Percentiles rank a stretch among this genome's conserved stretches.
phyloP scores from a whole-genome alignment of 1,284 basidiomycete species.

The Marasmius tenuissimus region DNA sequence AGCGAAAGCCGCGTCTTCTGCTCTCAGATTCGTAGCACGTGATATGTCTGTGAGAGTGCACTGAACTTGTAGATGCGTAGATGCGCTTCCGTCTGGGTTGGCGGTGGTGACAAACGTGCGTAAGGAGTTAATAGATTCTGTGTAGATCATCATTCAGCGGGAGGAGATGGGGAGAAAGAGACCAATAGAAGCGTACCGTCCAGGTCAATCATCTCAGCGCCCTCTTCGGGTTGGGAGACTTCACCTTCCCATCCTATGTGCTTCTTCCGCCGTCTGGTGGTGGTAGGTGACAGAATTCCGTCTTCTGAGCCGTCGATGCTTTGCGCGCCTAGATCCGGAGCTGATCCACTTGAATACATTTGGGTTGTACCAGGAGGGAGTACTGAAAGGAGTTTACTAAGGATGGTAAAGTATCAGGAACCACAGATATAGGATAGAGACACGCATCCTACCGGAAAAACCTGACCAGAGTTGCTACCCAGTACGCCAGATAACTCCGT shows the following conservation, averaged over 20 bases:
- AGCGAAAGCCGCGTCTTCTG: conserved; percentile 88
- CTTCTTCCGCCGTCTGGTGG: conserved; percentile 39
- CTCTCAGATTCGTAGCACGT: conserved; percentile 75
- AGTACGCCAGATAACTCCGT: conserved; percentile 89
- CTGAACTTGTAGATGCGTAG: conserved; percentile 60
- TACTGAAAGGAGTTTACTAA: conserved; percentile 32
- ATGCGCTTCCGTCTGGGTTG: conserved; percentile 64
- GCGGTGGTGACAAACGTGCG: conserved; percentile 56
- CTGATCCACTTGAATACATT: conserved; percentile 39
- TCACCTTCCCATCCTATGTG: conserved; percentile 71
- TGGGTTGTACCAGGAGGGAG: conserved; percentile 51
- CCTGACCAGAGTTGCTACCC: conserved; percentile 84
- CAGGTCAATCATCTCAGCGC: conserved; percentile 25
- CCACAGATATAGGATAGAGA: neutral
- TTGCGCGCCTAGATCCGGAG: conserved; percentile 42
- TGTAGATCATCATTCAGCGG: neutral
- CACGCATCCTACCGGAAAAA: conserved; percentile 64
- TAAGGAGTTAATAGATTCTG: conserved; percentile 34
- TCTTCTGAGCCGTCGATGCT: conserved; percentile 27
- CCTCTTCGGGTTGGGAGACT: conserved; percentile 29
- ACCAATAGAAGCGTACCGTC: conserved; percentile 32
- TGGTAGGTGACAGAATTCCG: neutral
- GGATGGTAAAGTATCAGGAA: conserved; percentile 35
- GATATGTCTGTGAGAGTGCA: conserved; percentile 77
- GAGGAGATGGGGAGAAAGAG: neutral